Evolutionary conservation across 805 yeast genomes (phyloP), one percentile per base, ranked within the genome.

Genomic region (Hanseniaspora valbyensis): DNA sequence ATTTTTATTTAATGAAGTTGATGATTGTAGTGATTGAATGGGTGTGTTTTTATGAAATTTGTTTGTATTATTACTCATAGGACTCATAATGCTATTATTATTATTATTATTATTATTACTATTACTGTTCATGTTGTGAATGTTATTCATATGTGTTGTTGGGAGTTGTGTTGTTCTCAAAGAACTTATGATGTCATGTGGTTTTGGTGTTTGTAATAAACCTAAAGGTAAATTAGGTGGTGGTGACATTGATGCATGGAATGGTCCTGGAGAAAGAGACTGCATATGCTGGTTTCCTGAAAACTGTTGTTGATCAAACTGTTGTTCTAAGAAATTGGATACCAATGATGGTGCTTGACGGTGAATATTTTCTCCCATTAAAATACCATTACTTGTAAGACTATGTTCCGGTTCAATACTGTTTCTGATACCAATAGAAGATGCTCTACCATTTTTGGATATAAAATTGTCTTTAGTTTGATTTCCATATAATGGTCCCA

Each of bases 161-260:
- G 44, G 10, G 5, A 30, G 19, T 30, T 42, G 45, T 14, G 51
- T 48, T 6, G 51, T 48, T 48, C 51, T 48, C 16, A 48, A 19
- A 18, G 51, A 48, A 16, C 51, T 48, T 25, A 48, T 39, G 19
- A 48, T 48, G 25, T 48, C 51, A 26, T 48, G 44, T 8, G 44
- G 44, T 16, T 48, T 48, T 33, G 51, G 51, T 18, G 51, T 48
- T 16, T 48, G 51, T 26, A 48, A 24, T 12, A 48, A 3, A 7
- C 34, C 29, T 16, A 42, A 32, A 22, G 38, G 32, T 10, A 29
- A n/a, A 21, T n/a, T 42, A n/a, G 37, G 43, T 14, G 49, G 49
- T 14, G 50, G 50, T 13, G 51, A 40, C 44, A 48, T 40, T n/a
- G 51, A 34, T 22, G 33, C 25, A 28, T 33, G 40, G 41, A 40